Base-by-base conservation (phyloP, 1,284 basidiomycete genomes). In the Ganoderma boninense region DNA sequence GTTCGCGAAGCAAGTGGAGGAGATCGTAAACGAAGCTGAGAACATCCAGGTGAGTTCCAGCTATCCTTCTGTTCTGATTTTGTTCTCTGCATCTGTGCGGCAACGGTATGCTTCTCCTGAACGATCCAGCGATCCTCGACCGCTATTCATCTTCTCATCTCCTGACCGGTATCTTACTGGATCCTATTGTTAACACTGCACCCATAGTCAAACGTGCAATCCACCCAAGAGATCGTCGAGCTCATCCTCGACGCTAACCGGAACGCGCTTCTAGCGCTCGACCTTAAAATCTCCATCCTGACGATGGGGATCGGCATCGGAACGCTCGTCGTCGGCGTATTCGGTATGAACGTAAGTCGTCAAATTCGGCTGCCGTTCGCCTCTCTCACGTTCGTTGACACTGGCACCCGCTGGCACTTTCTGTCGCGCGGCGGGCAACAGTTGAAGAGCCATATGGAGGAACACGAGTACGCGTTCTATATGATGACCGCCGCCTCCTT, bases 211-310 rank as follows among this genome's bases (percentile, higher is more conserved):
- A 98, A 98, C 79, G 95, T 99, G 67, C 93, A 95, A 83, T 96
- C 95, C 20, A 99, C 97, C 0, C 97, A 98, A 84, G 97, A 99
- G 81, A 97, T 99, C 64, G 96, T 98, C 7, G 97, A 99, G 81
- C 87, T 99, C 69, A 97, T 99, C 78, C 87, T 99, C 61, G 97
- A 99, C 81, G 95, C 96, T 69, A 98, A 98, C 83, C 93, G 97
- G 62, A 99, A 99, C 79, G 90, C 94, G 4, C 86, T 99, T 16
- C 86, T 99, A 18, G 95, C 96, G 32, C 87, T 99, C 32, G 97
- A 99, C 80, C 87, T 99, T 62, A 93, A 97, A 85, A 89, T 97
- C 38, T 97, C 95, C n/a, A 99, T 99, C 73, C 90, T 90, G 35
- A 98, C 97, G 0, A 91, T 98, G 82, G 97, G 97, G 0, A 88